phyloP scores from a whole-genome alignment of 768 basidiomycete genomes.

The Russula compacta region DNA sequence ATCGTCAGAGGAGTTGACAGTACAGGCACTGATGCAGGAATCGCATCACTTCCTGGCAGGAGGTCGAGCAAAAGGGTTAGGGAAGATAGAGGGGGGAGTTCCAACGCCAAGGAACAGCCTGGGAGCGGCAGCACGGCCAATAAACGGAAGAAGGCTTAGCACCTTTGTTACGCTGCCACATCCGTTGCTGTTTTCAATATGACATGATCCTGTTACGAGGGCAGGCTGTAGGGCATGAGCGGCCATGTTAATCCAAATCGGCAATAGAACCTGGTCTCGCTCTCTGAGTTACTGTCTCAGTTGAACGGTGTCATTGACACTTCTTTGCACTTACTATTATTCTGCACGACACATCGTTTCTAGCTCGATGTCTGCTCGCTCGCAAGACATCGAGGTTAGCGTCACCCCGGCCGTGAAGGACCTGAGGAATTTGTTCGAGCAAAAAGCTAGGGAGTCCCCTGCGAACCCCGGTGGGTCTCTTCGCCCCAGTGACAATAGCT shows the following conservation, averaged over 20 bases:
- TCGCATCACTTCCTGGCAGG: neutral
- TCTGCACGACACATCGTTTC: too few species aligned
- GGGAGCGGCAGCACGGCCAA: neutral
- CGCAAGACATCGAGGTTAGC: neutral
- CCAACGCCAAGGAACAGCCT: neutral
- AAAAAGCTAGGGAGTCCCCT: conserved; percentile 4
- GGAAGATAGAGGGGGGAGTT: neutral
- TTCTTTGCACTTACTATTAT: too few species aligned
- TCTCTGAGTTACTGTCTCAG: too few species aligned
- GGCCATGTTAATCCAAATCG: neutral
- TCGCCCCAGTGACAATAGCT: neutral
- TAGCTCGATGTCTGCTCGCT: neutral
- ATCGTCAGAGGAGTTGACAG: neutral
- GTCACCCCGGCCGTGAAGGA: conserved; percentile 11
- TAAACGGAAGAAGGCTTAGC: conserved; percentile 5
- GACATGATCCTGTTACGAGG: neutral
- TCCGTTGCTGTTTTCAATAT: neutral
- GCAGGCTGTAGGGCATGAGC: neutral
- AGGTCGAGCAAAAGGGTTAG: conserved; percentile 10
- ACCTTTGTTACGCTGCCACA: neutral
- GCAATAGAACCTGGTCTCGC: neutral
- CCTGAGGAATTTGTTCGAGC: conserved; percentile 10
- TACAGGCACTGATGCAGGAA: neutral
- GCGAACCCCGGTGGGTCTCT: neutral
- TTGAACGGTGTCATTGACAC: too few species aligned